A percentile compares a stretch with the other conserved stretches of the same genome.
Conservation (phyloP, 1,139 yeast species). For the Suhomyces terraborum region DNA sequence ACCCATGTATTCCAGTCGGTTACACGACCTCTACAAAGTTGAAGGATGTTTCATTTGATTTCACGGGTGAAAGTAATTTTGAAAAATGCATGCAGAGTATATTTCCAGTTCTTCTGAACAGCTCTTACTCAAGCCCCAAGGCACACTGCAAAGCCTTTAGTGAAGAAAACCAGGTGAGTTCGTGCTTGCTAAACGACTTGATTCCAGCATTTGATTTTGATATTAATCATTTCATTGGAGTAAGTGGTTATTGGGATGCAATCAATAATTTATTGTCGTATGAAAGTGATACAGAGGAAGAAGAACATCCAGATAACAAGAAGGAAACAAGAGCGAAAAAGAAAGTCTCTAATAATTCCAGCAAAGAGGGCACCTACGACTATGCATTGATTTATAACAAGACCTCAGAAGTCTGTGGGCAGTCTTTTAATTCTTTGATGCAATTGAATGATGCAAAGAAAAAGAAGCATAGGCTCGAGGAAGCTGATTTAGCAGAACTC, state of each 20-base stretch:
- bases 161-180: conserved; percentile 35
- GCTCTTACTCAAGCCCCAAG: conserved; percentile 28
- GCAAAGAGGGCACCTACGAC: conserved; percentile 28
- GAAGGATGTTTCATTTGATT: conserved; percentile 32
- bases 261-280: conserved; percentile 49
- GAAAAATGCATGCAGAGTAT: conserved; percentile 53
- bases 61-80: conserved; percentile 64
- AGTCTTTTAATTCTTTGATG: conserved; percentile 41
- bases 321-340: background rate
- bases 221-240: conserved; percentile 70
- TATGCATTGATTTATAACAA: conserved; percentile 43
- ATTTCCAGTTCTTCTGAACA: conserved; percentile 52
- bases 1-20: conserved; percentile 67
- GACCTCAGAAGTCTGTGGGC: conserved; percentile 51
- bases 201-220: conserved; percentile 72
- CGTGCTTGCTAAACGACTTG: conserved; percentile 54
- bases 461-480: conserved; percentile 30
- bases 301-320: background rate
- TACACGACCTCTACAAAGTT: conserved; percentile 29
- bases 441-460: conserved; percentile 37
- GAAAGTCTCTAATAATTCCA: background rate
- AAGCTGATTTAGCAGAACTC: conserved; percentile 24
- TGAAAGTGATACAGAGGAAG: conserved; percentile 16
- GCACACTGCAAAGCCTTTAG: conserved; percentile 34
- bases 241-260: conserved; percentile 83